Evolutionary conservation across 2,329 filamentous ascomycete species (phyloP), one percentile per base, ranked within the genome.

Genomic region (Aspergillus sp.): DNA sequence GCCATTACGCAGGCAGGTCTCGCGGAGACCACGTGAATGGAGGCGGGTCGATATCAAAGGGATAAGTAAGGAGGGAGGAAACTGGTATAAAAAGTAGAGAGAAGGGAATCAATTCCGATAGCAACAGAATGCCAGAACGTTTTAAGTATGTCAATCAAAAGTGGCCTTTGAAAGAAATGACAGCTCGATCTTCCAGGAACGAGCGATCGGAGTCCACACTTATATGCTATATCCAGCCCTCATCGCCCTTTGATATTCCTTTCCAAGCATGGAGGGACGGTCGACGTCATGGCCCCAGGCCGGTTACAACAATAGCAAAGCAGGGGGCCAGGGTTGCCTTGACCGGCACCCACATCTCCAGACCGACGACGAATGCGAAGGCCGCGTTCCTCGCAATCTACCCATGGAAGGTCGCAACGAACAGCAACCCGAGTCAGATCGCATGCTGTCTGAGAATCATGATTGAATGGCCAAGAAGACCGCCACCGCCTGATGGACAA

Each of bases 171-270:
- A 30, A 30, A 39, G 17, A 12, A 39, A n/a, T 22, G 42, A 53
- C 39, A 53, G 50, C 24, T 20, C 30, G 30, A 45, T 53, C 32
- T 18, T 17, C n/a, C 51, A 47, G 51, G 51, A 47, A 47, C 43
- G 32, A 38, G 26, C 26, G 49, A 43, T 13, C 11, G 15, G 11
- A 36, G n/a, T 44, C 53, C 30, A 39, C 39, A 12, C 47, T 56
- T 56, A 56, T 50, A 56, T 12, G 38, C 7, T 17, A 48, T 13
- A 32, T 49, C 17, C 34, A 30, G 26, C 11, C 12, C 32, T 24
- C 20, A 38, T 20, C 26, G 26, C 26, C 26, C 26, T 30, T 30
- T 30, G 12, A 5, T 20, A 38, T 15, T 24, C n/a, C n/a, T n/a
- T n/a, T n/a, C 20, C 15, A 43, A 44, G 43, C 22, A n/a, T 26